Conservation (phyloP, 164 flowering plant species). For the Nelumbo lutea region DNA sequence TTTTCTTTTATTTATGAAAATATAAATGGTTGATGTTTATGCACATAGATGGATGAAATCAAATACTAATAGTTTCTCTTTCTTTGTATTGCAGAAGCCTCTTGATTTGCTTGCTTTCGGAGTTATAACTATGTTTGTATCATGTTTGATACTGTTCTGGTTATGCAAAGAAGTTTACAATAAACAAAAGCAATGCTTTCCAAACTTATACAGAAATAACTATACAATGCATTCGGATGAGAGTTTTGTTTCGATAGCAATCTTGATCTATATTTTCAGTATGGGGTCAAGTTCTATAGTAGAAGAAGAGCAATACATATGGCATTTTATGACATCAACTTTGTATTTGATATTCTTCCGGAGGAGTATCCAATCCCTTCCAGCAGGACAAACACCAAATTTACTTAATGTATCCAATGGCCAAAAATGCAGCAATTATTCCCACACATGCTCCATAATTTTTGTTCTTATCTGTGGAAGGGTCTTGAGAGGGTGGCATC, state of each 20-base stretch:
- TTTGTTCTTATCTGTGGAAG: slow-evolving; percentile 68
- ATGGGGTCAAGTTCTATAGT: slow-evolving; percentile 97
- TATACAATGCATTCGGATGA: slow-evolving; percentile 54
- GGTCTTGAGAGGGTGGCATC: slow-evolving; percentile 94
- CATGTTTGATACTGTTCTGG: slow-evolving; percentile 42
- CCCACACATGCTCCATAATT: slow-evolving; percentile 29
- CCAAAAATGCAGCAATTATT: slow-evolving; percentile 12
- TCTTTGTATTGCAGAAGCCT: slow-evolving; percentile 66
- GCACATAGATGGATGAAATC: neutral
- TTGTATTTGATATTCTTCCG: slow-evolving; percentile 60
- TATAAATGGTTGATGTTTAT: neutral
- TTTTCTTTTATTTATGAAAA: neutral
- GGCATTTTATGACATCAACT: slow-evolving; percentile 77
- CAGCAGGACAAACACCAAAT: slow-evolving; percentile 9
- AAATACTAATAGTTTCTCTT: slow-evolving; percentile 2
- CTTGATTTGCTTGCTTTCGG: slow-evolving; percentile 53
- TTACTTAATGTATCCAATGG: slow-evolving; percentile 14
- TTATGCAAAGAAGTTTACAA: slow-evolving; percentile 27
- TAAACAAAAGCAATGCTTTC: slow-evolving; percentile 15
- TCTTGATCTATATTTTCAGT: slow-evolving; percentile 48
- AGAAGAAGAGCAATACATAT: slow-evolving; percentile 94
- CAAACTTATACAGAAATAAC: slow-evolving; percentile 2
- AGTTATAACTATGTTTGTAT: slow-evolving; percentile 56
- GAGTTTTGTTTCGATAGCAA: slow-evolving; percentile 31
- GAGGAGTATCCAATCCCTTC: slow-evolving; percentile 32